Evolutionary conservation across 2,329 filamentous ascomycete species (phyloP).

Genomic region (Aureobasidium sp.): DNA sequence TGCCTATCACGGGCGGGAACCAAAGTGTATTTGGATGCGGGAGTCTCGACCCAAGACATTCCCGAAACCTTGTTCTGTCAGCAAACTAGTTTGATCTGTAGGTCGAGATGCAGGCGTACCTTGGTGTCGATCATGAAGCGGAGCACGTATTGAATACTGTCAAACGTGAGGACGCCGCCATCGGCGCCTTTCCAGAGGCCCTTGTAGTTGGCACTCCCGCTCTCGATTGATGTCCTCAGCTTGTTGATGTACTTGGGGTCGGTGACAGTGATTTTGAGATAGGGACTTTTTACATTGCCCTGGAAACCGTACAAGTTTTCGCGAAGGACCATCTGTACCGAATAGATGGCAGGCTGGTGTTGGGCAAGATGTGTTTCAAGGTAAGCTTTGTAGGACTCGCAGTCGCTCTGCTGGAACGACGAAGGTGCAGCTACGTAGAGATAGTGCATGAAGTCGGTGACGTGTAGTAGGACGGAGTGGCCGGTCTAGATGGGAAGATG

Average conservation of each 20-base stretch:
- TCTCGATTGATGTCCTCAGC: constrained; percentile 69
- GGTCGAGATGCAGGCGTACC: constrained; percentile 37
- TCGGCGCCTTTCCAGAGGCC: constrained; percentile 70
- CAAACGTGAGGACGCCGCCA: constrained; percentile 78
- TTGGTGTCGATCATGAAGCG: constrained; percentile 98
- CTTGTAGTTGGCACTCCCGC: constrained; percentile 77
- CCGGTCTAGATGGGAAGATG: constrained; percentile 45
- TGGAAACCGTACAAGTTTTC: constrained; percentile 94
- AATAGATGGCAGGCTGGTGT: constrained; percentile 66
- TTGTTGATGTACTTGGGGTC: constrained; percentile 79
- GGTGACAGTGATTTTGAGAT: constrained; percentile 85
- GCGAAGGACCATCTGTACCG: constrained; percentile 71
- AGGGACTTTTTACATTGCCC: constrained; percentile 85
- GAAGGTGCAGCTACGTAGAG: constrained; percentile 86
- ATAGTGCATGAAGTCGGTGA: constrained; percentile 94
- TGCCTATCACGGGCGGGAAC: constrained; percentile 61
- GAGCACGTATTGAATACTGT: constrained; percentile 90
- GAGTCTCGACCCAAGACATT: constrained; percentile 96
- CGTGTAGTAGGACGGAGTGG: constrained; percentile 89
- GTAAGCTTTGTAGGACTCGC: constrained; percentile 68
- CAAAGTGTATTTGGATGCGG: constrained; percentile 64
- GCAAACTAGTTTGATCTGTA: not conserved
- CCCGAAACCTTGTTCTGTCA: constrained; percentile 59
- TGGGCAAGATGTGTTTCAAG: constrained; percentile 74
- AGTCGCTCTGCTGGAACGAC: constrained; percentile 71